Evolutionary conservation across 1,139 yeast species (phyloP).

Genomic region (Candida glucosophila): DNA sequence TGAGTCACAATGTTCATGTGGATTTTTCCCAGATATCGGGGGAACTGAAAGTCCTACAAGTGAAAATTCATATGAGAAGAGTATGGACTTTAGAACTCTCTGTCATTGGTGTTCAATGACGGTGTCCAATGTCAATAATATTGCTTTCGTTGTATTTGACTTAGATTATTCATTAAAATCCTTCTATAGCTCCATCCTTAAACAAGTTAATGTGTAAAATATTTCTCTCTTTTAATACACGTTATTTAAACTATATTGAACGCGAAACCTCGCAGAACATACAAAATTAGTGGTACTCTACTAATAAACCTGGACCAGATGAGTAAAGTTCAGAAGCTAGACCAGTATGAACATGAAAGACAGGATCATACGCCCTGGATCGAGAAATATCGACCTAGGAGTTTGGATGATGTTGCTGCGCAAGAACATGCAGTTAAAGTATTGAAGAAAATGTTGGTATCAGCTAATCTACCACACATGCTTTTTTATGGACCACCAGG

Average conservation of each 20-base stretch:
- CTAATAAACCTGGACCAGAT: too few species aligned
- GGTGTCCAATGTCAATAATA: neutral
- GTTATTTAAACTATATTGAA: too few species aligned
- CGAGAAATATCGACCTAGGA: constrained; percentile 77
- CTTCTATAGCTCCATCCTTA: too few species aligned
- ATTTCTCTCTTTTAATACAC: too few species aligned
- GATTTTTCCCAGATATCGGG: constrained; percentile 28
- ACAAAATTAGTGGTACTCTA: constrained; percentile 4
- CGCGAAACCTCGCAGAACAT: neutral
- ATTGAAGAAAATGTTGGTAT: constrained; percentile 66
- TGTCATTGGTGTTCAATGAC: constrained; percentile 46
- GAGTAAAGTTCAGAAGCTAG: constrained; percentile 12
- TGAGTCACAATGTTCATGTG: constrained; percentile 52
- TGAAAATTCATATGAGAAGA: constrained; percentile 63
- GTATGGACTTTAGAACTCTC: constrained; percentile 81
- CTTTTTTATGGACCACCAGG: constrained; percentile 97
- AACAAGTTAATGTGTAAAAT: neutral
- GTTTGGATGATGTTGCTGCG: constrained; percentile 77
- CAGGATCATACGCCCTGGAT: constrained; percentile 66
- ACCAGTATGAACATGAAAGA: constrained; percentile 32
- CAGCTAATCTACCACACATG: constrained; percentile 91
- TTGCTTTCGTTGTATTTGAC: neutral
- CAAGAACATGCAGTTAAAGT: constrained; percentile 88
- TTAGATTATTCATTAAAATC: too few species aligned
- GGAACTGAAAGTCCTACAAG: constrained; percentile 13